Evolutionary conservation across 352 stramenopile species (phyloP).

Genomic region (Globisporangium yorkense): DNA sequence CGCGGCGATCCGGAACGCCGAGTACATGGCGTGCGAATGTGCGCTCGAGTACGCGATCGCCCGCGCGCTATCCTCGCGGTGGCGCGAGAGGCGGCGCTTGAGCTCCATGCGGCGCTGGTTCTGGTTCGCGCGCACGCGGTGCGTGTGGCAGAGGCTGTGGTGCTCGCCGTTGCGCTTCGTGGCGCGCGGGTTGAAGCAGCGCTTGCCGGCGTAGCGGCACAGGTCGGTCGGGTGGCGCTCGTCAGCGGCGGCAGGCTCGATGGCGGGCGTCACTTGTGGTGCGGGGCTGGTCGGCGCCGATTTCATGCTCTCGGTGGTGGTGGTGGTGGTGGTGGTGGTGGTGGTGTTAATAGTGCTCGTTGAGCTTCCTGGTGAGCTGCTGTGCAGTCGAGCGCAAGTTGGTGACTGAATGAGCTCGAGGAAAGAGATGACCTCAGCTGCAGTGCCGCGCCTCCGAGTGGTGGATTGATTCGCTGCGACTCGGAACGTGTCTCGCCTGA

Average conservation of each 20-base stretch:
- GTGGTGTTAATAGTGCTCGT: no score
- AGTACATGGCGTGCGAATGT: no score
- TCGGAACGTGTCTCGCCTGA: no score
- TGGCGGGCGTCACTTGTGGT: not conserved
- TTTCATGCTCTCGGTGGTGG: not conserved
- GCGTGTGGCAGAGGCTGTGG: conserved; percentile 19
- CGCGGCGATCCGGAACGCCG: no score
- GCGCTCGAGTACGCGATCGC: not conserved
- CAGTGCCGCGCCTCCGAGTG: no score
- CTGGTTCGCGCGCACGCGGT: conserved; percentile 15
- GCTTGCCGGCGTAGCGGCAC: conserved; percentile 17
- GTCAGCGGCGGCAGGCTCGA: not conserved
- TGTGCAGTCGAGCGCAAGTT: no score
- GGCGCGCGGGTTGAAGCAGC: conserved; percentile 13
- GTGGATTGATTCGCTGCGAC: no score
- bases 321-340: no score
- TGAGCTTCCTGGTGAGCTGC: no score
- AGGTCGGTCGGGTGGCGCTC: not conserved
- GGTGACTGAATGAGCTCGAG: no score
- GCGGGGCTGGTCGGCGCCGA: not conserved
- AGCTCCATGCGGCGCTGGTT: conserved; percentile 17
- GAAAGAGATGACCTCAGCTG: no score
- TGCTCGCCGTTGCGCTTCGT: conserved; percentile 19
- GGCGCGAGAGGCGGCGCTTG: conserved; percentile 12
- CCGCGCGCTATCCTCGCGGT: not conserved